Conservation (phyloP, 306 rosid genomes). For the Arachis hypogaea region DNA sequence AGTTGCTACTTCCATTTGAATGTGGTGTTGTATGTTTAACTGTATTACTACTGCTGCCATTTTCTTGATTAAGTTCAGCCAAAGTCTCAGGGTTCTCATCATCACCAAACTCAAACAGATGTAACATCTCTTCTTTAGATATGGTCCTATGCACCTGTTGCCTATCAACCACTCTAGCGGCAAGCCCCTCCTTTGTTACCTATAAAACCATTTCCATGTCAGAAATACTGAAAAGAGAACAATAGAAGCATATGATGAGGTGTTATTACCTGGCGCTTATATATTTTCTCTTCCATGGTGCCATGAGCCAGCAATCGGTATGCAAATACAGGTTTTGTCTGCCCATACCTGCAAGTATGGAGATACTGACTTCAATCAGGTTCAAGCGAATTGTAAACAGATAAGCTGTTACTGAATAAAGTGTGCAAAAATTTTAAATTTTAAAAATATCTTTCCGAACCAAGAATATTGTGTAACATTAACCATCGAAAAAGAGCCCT, state of each 20-base stretch:
- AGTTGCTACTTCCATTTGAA: conserved; percentile 76
- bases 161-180: conserved; percentile 97
- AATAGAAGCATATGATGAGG: conserved; percentile 35
- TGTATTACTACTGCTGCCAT: conserved; percentile 42
- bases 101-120: conserved; percentile 96
- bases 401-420: conserved; percentile 8
- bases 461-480: not conserved
- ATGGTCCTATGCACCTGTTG: conserved; percentile 94
- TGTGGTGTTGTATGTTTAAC: conserved; percentile 56
- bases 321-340: conserved; percentile 94
- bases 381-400: conserved; percentile 10
- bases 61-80: conserved; percentile 56
- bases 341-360: conserved; percentile 78
- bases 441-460: conserved; percentile 21
- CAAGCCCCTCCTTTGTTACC: conserved; percentile 99
- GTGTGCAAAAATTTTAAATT: not conserved
- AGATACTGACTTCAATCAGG: conserved; percentile 26
- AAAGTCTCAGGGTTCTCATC: conserved; percentile 80
- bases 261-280: conserved; percentile 89
- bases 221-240: conserved; percentile 33
- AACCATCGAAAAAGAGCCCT: not conserved
- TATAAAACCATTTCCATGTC: conserved; percentile 44
- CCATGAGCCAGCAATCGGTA: conserved; percentile 96
- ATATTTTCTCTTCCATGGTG: conserved; percentile 98
- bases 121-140: conserved; percentile 96